Base-by-base conservation (phyloP, 176 grass and related monocot genomes). In the Carex parvula region DNA sequence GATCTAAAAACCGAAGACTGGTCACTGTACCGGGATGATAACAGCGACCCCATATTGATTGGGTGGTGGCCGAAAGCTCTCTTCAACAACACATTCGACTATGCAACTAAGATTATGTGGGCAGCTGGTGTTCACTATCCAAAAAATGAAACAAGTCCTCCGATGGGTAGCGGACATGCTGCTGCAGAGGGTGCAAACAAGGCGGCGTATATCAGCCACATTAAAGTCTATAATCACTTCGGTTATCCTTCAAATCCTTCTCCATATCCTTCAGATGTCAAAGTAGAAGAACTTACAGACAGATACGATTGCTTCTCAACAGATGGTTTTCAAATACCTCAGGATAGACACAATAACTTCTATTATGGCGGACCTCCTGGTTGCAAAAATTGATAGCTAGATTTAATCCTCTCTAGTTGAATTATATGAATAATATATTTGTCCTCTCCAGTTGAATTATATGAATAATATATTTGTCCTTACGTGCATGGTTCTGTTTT, bases 101-200 rank as follows among this genome's bases (percentile, higher is more conserved):
- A n/a, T 79, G 39, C 84, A 78, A 63, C 84, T 3, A 79, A 33
- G 48, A 63, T 32, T 5, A n/a, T 14, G 54, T 85, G 84, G 84
- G 56, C 52, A 58, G 84, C 17, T n/a, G 55, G 15, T 32, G 84
- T 85, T n/a, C 1, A 30, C 7, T 85, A 63, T 32, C 42, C 54
- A 4, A 85, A 85, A 16, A 79, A 61, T 65, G 84, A 85, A 63
- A 29, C 67, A 20, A 75, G 84, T 32, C 84, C 84, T 52, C 35
- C 84, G 11, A 85, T 85, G 84, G 84, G 84, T 6, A 85, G 84
- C 9, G 84, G 84, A 5, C 84, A 85, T 48, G 21, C 41, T 26
- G 52, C 70, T 13, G 11, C 1, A 0, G 70, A 85, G 42, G 70
- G 70, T 55, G 84, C n/a, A 66, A 35, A 62, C 7, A 85, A 66